Conservation (phyloP, 495 filamentous ascomycete species). For the Amniculicola lignicola region DNA sequence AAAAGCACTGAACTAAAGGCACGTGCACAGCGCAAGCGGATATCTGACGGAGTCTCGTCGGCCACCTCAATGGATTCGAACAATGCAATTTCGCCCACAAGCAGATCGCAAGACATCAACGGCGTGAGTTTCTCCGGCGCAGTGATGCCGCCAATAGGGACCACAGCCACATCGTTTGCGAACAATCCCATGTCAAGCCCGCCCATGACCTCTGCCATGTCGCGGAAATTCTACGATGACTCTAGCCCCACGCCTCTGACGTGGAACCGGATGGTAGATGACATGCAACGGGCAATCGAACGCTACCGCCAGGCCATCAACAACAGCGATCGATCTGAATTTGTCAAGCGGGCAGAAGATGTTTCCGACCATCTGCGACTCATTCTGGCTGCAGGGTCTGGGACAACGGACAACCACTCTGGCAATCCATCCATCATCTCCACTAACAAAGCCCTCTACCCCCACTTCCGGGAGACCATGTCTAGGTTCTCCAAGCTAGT, state of each 20-base stretch:
- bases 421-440: constrained; percentile 99
- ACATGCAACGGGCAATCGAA: constrained; percentile 86
- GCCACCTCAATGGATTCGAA: constrained; percentile 91
- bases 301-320: constrained; percentile 80
- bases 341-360: constrained; percentile 87
- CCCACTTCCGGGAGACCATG: constrained; percentile 99
- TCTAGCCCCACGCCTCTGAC: constrained; percentile 68
- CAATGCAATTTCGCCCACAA: constrained; percentile 55
- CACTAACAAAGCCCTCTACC: constrained; percentile 92
- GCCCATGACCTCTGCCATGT: constrained; percentile 56
- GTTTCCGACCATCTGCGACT: constrained; percentile 95
- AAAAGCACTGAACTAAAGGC: too few relatives aligned
- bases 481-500: constrained; percentile 98
- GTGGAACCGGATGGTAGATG: constrained; percentile 83
- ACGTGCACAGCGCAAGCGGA: constrained; percentile 49
- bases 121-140: constrained; percentile 50
- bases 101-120: constrained; percentile 43
- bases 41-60: constrained; percentile 74
- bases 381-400: constrained; percentile 89
- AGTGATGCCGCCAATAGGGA: constrained; percentile 54
- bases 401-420: constrained; percentile 96
- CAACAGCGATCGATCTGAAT: constrained; percentile 77
- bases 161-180: constrained; percentile 65
- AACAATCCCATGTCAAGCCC: constrained; percentile 57
- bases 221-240: constrained; percentile 82